These are phyloP conservation scores for Saitozyma podzolica DNA, from an alignment of 768 basidiomycete species.

Conservation along the genomic window DNA sequence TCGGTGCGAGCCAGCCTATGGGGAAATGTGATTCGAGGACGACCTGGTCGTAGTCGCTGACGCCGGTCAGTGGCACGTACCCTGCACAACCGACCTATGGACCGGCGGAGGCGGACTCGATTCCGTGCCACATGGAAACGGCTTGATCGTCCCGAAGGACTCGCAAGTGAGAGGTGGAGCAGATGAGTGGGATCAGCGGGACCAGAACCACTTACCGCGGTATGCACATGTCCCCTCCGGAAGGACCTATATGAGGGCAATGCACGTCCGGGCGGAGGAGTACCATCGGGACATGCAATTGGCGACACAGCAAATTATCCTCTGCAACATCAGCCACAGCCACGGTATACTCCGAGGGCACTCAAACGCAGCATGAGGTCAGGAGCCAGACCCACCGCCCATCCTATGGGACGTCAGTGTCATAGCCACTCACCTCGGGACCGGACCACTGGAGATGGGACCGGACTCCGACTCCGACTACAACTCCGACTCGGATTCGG, in stretches of 20 bases:
- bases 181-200: too few relatives aligned
- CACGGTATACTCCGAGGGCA: too few relatives aligned
- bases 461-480: too few relatives aligned
- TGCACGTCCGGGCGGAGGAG: conserved; percentile 19
- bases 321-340: conserved; percentile 14
- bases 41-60: conserved; percentile 23
- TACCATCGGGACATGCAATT: conserved; percentile 26
- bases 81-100: neutral
- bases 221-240: conserved; percentile 35
- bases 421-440: too few relatives aligned
- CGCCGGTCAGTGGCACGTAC: neutral
- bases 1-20: conserved; percentile 28
- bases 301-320: conserved; percentile 32
- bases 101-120: neutral
- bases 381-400: too few relatives aligned
- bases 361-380: too few relatives aligned
- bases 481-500: too few relatives aligned
- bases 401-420: too few relatives aligned
- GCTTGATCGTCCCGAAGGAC: too few relatives aligned
- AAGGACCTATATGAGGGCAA: conserved; percentile 27
- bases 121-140: too few relatives aligned
- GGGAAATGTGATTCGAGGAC: conserved; percentile 27
- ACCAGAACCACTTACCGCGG: conserved; percentile 12
- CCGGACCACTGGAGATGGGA: too few relatives aligned
- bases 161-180: too few relatives aligned